A percentile compares a stretch with the other conserved stretches of the same genome.
phyloP scores from a whole-genome alignment of 2,329 filamentous ascomycete species.

The Myriosclerotinia curreyana region DNA sequence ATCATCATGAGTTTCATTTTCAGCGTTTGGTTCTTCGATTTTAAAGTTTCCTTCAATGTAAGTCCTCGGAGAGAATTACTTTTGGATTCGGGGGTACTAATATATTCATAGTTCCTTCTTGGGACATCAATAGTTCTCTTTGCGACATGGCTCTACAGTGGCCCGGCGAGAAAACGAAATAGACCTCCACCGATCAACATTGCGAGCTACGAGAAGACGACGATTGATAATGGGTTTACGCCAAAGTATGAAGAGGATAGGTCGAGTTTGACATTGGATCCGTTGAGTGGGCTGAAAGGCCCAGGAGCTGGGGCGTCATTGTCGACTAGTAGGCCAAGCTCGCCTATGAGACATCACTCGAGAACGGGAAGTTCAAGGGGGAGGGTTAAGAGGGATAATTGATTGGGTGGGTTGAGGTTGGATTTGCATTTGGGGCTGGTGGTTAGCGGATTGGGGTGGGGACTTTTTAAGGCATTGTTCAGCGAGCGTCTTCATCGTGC shows the following conservation, averaged over 20 bases:
- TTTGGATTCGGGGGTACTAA: neutral
- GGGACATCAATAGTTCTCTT: constrained; percentile 76
- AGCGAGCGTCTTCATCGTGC: neutral
- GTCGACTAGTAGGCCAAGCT: constrained; percentile 52
- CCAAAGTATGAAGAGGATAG: constrained; percentile 37
- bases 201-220: constrained; percentile 70
- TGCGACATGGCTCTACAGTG: constrained; percentile 82
- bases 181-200: constrained; percentile 66
- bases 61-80: constrained; percentile 40
- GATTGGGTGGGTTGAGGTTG: constrained; percentile 17
- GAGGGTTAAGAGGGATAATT: constrained; percentile 42
- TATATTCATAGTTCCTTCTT: constrained; percentile 65
- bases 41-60: constrained; percentile 69
- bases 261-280: constrained; percentile 35
- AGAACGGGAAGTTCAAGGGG: constrained; percentile 42
- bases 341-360: constrained; percentile 46
- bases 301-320: constrained; percentile 41
- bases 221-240: constrained; percentile 39
- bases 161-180: constrained; percentile 56
- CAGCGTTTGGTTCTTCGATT: constrained; percentile 82
- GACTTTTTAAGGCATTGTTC: neutral
- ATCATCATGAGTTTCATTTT: constrained; percentile 84
- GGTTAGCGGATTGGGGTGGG: neutral
- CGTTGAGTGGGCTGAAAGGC: constrained; percentile 40
- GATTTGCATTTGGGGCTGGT: neutral